Percentiles rank a stretch among this genome's conserved stretches.
phyloP scores from a whole-genome alignment of 345 rosid species.

The Aegle marmelos region DNA sequence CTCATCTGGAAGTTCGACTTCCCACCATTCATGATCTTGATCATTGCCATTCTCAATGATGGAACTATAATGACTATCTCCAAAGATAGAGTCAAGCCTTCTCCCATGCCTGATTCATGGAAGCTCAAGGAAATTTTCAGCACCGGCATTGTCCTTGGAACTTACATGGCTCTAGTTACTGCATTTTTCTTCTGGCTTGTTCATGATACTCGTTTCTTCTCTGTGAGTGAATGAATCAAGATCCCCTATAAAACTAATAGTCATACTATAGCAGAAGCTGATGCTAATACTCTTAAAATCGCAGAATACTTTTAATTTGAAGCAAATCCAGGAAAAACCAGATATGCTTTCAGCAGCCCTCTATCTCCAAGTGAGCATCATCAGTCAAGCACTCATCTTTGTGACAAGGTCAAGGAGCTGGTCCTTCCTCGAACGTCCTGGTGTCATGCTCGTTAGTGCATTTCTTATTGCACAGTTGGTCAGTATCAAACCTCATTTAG shows the following conservation, averaged over 20 bases:
- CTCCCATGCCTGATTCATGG: slow-evolving; percentile 83
- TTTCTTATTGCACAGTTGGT: slow-evolving; percentile 71
- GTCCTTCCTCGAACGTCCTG: slow-evolving; percentile 74
- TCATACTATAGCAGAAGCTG: not conserved
- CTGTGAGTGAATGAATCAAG: slow-evolving; percentile 38
- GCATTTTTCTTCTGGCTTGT: slow-evolving; percentile 63
- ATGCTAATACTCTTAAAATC: not conserved
- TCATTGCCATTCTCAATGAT: slow-evolving; percentile 77
- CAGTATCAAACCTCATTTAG: slow-evolving; percentile 4
- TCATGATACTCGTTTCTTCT: slow-evolving; percentile 58
- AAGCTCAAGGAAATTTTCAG: slow-evolving; percentile 74
- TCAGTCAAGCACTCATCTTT: slow-evolving; percentile 86
- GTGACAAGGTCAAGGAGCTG: slow-evolving; percentile 82
- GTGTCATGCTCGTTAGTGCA: slow-evolving; percentile 48
- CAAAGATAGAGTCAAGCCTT: slow-evolving; percentile 76
- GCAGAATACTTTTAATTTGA: slow-evolving; percentile 55
- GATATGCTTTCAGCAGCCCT: slow-evolving; percentile 69
- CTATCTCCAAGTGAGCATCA: slow-evolving; percentile 85
- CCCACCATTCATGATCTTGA: slow-evolving; percentile 82
- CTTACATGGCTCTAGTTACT: slow-evolving; percentile 64
- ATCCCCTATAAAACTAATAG: not conserved
- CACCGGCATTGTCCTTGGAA: slow-evolving; percentile 69
- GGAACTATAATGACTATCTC: slow-evolving; percentile 92
- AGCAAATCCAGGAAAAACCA: slow-evolving; percentile 28
- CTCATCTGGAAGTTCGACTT: slow-evolving; percentile 77